These are phyloP conservation scores for Acacia melanoxylon DNA, from an alignment of 306 rosid species.

Conservation along the genomic window DNA sequence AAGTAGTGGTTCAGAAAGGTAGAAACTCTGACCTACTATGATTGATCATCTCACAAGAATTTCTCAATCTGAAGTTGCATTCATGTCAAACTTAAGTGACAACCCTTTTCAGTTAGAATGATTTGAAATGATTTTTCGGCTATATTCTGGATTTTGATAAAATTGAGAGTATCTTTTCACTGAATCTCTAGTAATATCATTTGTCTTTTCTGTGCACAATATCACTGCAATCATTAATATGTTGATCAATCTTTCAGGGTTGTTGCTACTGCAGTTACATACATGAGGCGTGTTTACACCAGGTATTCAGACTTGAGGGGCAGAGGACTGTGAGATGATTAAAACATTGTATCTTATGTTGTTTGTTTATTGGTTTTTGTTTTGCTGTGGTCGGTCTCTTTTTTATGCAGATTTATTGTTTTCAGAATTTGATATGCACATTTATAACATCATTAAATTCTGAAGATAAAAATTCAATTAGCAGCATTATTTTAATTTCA, in stretches of 20 bases:
- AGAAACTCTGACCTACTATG: not conserved
- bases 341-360: slow-evolving; percentile 20
- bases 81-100: not conserved
- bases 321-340: not conserved
- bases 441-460: slow-evolving; percentile 12
- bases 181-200: slow-evolving; percentile 10
- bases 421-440: not conserved
- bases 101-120: not conserved
- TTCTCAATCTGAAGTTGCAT: not conserved
- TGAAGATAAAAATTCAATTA: not conserved
- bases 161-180: not conserved
- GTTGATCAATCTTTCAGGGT: slow-evolving; percentile 63
- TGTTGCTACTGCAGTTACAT: slow-evolving; percentile 91
- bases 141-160: not conserved
- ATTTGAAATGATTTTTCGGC: slow-evolving; percentile 1
- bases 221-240: slow-evolving; percentile 26
- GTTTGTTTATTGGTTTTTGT: not conserved
- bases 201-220: slow-evolving; percentile 4
- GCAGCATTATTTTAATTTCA: slow-evolving; percentile 1
- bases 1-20: not conserved
- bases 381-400: slow-evolving; percentile 3
- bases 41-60: not conserved
- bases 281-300: slow-evolving; percentile 95
- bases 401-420: slow-evolving; percentile 23
- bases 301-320: slow-evolving; percentile 49